These are phyloP conservation scores for Eucalyptus marginata DNA, from an alignment of 345 rosid genomes.

Conservation along the genomic window DNA sequence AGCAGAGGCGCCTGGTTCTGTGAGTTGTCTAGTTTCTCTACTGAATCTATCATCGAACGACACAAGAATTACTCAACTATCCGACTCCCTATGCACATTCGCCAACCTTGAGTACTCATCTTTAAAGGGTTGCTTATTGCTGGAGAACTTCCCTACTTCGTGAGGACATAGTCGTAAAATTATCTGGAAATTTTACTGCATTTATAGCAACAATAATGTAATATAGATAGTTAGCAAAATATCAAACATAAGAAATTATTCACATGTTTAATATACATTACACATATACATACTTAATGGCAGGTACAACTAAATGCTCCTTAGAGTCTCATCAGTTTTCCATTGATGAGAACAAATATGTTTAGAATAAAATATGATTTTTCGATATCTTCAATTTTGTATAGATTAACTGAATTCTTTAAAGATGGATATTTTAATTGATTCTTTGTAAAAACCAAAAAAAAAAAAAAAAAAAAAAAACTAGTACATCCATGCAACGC, in stretches of 20 bases:
- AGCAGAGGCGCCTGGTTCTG: not conserved
- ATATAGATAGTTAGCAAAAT: not conserved
- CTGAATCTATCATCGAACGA: not conserved
- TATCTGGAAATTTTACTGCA: not conserved
- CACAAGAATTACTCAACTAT: not conserved
- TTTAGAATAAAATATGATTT: not conserved
- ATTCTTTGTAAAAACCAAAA: too few species aligned
- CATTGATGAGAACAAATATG: not conserved
- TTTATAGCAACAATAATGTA: not conserved
- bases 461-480: too few species aligned
- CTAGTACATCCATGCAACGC: too few species aligned
- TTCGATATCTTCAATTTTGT: not conserved
- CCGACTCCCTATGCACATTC: not conserved
- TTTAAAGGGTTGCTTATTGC: not conserved
- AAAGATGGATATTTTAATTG: too few species aligned
- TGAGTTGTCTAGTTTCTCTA: not conserved
- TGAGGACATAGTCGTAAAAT: not conserved
- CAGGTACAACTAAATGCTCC: not conserved
- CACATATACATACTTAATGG: not conserved
- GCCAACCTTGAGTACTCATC: not conserved
- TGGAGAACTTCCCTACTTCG: not conserved
- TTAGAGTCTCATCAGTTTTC: not conserved
- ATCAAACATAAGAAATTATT: not conserved
- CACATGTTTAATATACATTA: not conserved
- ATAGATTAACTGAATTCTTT: not conserved